phyloP scores from a whole-genome alignment of 176 grass and related monocot species.

The Otatea glauca region DNA sequence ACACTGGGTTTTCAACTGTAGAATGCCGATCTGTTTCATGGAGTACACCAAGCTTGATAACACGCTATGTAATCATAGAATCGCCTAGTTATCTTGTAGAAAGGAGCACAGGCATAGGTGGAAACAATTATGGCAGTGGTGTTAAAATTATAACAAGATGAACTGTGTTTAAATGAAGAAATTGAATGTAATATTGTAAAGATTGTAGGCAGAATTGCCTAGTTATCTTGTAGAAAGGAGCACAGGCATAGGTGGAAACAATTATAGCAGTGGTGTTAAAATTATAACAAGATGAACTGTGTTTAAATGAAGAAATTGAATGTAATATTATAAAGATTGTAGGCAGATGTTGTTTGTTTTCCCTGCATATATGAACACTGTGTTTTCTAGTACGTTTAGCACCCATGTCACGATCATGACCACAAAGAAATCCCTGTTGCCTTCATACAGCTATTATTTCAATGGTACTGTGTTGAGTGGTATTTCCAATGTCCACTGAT shows the following conservation, averaged over 20 bases:
- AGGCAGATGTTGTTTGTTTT: neutral
- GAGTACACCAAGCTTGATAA: neutral
- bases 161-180: neutral
- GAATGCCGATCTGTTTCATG: neutral
- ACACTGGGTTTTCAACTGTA: neutral
- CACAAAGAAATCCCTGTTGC: neutral
- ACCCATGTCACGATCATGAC: neutral
- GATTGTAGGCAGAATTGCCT: neutral
- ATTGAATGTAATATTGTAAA: neutral
- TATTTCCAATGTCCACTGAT: neutral
- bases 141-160: conserved; percentile 2
- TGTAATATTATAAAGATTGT: neutral
- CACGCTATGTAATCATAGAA: neutral
- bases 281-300: neutral
- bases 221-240: neutral
- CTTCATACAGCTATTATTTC: neutral
- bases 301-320: neutral
- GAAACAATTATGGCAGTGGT: neutral
- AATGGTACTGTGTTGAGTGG: neutral
- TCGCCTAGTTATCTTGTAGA: neutral
- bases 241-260: neutral
- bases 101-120: neutral
- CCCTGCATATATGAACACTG: neutral
- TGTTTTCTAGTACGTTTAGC: neutral
- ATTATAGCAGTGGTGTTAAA: neutral